Evolutionary conservation across 139 green algal genomes (phyloP), one percentile per base, ranked within the genome.

Genomic region (Ulvella scutata): DNA sequence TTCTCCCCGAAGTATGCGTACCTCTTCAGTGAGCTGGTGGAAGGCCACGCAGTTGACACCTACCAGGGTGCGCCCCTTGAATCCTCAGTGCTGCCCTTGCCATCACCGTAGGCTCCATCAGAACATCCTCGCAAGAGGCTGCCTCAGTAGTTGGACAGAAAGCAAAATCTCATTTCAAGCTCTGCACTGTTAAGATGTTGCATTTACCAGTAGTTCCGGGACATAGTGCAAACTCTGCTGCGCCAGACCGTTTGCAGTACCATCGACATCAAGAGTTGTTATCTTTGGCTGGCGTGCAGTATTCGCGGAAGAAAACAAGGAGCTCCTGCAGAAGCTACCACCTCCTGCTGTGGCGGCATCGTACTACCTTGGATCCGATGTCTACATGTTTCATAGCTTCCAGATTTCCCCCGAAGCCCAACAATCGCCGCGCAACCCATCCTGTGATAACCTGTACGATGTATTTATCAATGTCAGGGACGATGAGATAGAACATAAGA

Each of bases 401-500:
- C 72, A 76, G 72, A 76, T 67, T 1, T 36, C n/a, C 33, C n/a
- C n/a, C 13, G 51, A 67, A 36, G 31, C 9, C 2, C 13, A 36
- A 23, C n/a, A 26, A 23, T 67, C 51, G 7, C 51, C 51, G 7
- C 51, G 51, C 9, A n/a, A 23, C 10, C 51, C 51, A 26, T n/a
- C 31, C 17, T 67, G 51, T 26, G 33, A 26, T 7, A 67, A 3
- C 33, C 20, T 67, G 51, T 67, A 67, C 2, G 51, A 67, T n/a
- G 51, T 67, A 10, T 67, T 67, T 67, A 23, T 67, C 9, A 67
- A 93, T 80, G 92, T 97, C 61, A 37, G 85, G n/a, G 91, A 96
- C 73, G 93, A 98, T 61, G 93, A 98, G 82, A 36, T 75, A 3
- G 92, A 97, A 87, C 93, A 98, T 78, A 88, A 95, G 1, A 90